These are phyloP conservation scores for Aspergillus amoenus DNA, from an alignment of 2,329 filamentous ascomycete genomes.

Conservation along the genomic window DNA sequence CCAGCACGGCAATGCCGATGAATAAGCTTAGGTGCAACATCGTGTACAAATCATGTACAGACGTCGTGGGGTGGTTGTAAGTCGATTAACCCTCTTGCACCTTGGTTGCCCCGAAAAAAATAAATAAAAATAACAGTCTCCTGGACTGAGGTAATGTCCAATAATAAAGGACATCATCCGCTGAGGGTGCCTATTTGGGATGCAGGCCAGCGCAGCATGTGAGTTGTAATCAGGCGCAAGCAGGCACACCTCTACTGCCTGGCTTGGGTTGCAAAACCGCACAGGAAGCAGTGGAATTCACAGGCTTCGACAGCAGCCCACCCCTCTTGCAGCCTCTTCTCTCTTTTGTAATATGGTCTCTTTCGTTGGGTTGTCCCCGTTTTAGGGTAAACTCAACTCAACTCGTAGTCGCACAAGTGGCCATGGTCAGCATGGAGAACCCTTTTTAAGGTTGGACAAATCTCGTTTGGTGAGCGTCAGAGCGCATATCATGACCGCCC, in stretches of 20 bases:
- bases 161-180: conserved; percentile 9
- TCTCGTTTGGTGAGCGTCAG: conserved; percentile 18
- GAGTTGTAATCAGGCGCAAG: conserved; percentile 25
- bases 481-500: conserved; percentile 12
- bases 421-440: conserved; percentile 18
- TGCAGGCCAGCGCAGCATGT: conserved; percentile 29
- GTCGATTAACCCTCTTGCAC: conserved; percentile 12
- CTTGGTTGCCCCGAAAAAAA: background rate
- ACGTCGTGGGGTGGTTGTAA: conserved; percentile 2
- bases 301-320: conserved; percentile 5
- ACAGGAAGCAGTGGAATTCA: conserved; percentile 19
- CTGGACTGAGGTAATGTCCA: conserved; percentile 18
- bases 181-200: conserved; percentile 15
- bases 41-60: conserved; percentile 8
- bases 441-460: conserved; percentile 16
- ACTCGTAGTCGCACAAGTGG: conserved; percentile 7
- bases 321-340: conserved; percentile 7
- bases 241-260: conserved; percentile 18
- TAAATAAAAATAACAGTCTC: conserved; percentile 8
- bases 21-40: conserved; percentile 24
- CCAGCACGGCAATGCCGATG: conserved; percentile 10
- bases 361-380: background rate
- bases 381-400: conserved; percentile 3
- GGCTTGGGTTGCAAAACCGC: conserved; percentile 16
- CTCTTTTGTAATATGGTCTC: background rate